Evolutionary conservation across 2,329 filamentous ascomycete species (phyloP), one percentile per base, ranked within the genome.

Genomic region (Colletotrichum sp.): DNA sequence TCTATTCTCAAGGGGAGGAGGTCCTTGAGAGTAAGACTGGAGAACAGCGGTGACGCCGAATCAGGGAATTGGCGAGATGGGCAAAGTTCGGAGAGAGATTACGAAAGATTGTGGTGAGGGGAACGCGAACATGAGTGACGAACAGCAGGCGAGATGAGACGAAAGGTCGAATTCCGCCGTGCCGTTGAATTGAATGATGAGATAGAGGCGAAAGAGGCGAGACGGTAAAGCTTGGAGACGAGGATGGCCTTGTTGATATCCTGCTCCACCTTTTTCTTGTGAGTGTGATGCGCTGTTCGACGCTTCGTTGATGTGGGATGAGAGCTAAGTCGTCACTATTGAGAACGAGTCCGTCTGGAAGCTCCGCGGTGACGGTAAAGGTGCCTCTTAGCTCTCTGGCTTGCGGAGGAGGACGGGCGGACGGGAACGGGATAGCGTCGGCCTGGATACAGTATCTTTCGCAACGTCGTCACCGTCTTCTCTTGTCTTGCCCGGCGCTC

Each of bases 31-130:
- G 21, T 28, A 32, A 48, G 7, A 48, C 66, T 32, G 58, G 69
- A 68, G 58, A 62, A 13, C 43, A 38, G 73, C 73, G 73, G 69
- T 75, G 73, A 75, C 73, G 43, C 73, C 56, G 43, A 66, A 28
- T 36, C 38, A 43, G 63, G 55, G 55, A 32, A 69, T 59, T 43
- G 61, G 16, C 18, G 69, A 34, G 73, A 64, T 63, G 69, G 43
- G 43, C 30, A 74, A 14, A 71, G 59, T 71, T 56, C 43, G 1
- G 43, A 21, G 43, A 55, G 55, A 34, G 58, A 43, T 69, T 59
- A 26, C 36, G 14, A 24, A 67, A 69, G 56, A 32, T 48, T 30
- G 43, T 36, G 64, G 52, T 18, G 62, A 56, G 55, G 28, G 16
- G 28, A 24, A 62, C 43, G 56, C 58, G 61, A 61, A 9, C n/a